Percentiles rank a stretch among this genome's conserved stretches.
phyloP scores from a whole-genome alignment of 2,329 filamentous ascomycete genomes.

The Calonectria honghensis region DNA sequence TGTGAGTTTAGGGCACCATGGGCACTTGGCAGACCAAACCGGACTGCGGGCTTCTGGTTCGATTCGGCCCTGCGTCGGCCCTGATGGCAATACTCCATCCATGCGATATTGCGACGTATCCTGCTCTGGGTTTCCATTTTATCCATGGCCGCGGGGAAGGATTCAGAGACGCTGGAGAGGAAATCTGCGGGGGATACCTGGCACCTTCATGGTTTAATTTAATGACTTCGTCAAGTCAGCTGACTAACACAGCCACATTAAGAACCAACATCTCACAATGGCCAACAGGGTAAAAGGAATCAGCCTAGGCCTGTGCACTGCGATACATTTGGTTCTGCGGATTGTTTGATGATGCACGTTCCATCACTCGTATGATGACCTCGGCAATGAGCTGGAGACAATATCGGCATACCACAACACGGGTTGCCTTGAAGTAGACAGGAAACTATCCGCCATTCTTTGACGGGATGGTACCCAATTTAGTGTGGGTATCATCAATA shows the following conservation, averaged over 20 bases:
- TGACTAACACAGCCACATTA: not conserved
- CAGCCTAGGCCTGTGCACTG: too few relatives aligned
- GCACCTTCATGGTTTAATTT: not conserved
- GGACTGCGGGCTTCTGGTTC: not conserved
- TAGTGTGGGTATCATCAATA: too few relatives aligned
- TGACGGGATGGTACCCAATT: too few relatives aligned
- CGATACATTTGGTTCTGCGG: too few relatives aligned
- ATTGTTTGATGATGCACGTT: too few relatives aligned
- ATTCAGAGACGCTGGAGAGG: not conserved
- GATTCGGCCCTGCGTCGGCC: not conserved
- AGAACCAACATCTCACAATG: not conserved
- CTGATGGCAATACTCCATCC: not conserved
- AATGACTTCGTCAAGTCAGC: not conserved
- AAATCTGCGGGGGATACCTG: not conserved
- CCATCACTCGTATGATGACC: too few relatives aligned
- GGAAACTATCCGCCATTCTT: too few relatives aligned
- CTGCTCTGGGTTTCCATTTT: not conserved
- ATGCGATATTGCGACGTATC: not conserved
- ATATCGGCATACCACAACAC: too few relatives aligned
- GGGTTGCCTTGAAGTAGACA: too few relatives aligned
- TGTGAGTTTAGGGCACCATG: not conserved
- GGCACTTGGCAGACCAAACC: not conserved
- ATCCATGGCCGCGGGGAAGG: too few relatives aligned
- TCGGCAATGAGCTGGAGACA: too few relatives aligned
- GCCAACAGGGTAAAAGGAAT: not conserved